Base-by-base conservation (phyloP, 1,139 yeast genomes). In the Suhomyces taliae region DNA sequence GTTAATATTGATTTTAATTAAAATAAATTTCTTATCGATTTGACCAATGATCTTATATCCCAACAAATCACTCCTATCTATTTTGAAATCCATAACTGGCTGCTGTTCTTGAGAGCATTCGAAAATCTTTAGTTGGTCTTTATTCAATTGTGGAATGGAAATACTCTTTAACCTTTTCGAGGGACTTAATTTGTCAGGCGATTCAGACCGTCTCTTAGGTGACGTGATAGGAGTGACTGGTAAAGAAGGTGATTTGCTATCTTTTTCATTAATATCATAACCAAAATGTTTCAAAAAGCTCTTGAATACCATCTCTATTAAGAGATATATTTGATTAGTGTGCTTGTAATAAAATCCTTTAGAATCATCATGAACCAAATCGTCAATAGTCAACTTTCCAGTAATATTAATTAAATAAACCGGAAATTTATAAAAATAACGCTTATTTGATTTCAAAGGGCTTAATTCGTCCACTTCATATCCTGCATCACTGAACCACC, bases 21-120 rank as follows among this genome's bases (percentile, higher is more conserved):
- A 62, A 19, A 87, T 79, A 56, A 85, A 86, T 55, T 81, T 82
- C 6, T 65, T 58, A 42, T 83, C 89, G 1, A 87, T 65, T 59
- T 88, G 96, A 9, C 61, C 59, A 2, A 74, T 54, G 1, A 73
- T 55, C 11, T 57, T 24, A 32, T 37, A 46, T 7, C 35, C 45
- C 14, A 12, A 24, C 11, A 15, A 15, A 10, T 37, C 40, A 7
- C 15, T 12, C 27, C 24, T 12, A 4, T 19, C 11, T 10, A 37
- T 9, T n/a, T 37, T 2, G n/a, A 11, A 9, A 29, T 29, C 32
- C n/a, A 11, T 9, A 11, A 29, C n/a, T 9, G 32, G 32, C 5
- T 4, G 11, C 32, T 29, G 11, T 4, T 29, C n/a, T 7, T 11
- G 32, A 29, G 32, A 29, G n/a, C 5, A 29, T 11, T 29, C n/a